Percentiles rank a stretch among this genome's conserved stretches.
Evolutionary conservation across 192 early-diverging fungal genomes (phyloP).

Genomic region (Coemansia sp.): DNA sequence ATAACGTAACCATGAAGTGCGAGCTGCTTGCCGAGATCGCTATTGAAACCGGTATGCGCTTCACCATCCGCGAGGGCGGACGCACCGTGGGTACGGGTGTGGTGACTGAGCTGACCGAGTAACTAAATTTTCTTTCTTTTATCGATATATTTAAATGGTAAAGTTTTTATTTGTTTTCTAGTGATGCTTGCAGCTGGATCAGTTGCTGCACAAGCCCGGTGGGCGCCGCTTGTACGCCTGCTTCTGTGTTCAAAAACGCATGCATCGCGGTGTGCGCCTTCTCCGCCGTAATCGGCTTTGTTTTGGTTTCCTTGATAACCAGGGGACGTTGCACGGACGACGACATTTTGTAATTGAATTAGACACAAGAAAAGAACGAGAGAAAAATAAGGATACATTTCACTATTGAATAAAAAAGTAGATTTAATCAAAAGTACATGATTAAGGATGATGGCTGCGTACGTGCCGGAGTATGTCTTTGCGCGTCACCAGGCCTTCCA

Average conservation of each 20-base stretch:
- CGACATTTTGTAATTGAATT: neutral
- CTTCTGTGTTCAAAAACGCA: conserved; percentile 30
- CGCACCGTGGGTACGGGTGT: conserved; percentile 97
- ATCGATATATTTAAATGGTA: neutral
- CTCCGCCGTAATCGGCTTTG: conserved; percentile 2
- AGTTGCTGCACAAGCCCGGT: conserved; percentile 37
- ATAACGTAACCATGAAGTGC: conserved; percentile 87
- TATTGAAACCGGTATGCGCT: conserved; percentile 91
- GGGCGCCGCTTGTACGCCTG: conserved; percentile 36
- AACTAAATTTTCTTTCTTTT: conserved; percentile 8
- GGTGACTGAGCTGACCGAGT: conserved; percentile 73
- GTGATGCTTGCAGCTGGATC: conserved; percentile 19
- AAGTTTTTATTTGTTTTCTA: neutral
- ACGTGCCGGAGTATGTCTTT: conserved; percentile 65
- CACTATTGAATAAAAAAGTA: neutral
- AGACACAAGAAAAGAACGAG: neutral
- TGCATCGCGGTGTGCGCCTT: conserved; percentile 13
- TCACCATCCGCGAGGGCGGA: conserved; percentile 97
- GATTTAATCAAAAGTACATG: neutral
- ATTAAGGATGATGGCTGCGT: conserved; percentile 1
- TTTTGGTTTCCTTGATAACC: conserved; percentile 28
- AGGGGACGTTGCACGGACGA: conserved; percentile 27
- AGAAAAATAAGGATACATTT: neutral
- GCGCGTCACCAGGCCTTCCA: conserved; percentile 71
- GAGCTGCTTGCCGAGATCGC: conserved; percentile 82